Percentiles rank a stretch among this genome's conserved stretches.
Conservation (phyloP, 306 rosid species). For the Cucurbita maxima region DNA sequence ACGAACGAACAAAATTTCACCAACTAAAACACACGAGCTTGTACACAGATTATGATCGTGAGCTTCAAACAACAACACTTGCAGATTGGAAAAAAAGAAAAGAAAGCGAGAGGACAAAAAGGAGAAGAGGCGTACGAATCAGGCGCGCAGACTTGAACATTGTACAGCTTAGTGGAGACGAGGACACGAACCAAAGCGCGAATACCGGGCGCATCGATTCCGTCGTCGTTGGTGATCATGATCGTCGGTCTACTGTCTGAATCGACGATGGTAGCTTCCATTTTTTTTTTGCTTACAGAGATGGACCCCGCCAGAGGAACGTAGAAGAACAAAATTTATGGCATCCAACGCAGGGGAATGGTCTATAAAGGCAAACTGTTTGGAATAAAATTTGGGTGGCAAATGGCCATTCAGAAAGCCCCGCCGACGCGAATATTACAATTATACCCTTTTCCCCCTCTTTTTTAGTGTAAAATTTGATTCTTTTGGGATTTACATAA, state of each 20-base stretch:
- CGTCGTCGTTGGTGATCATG: constrained; percentile 88
- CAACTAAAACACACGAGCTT: neutral
- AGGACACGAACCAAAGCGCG: constrained; percentile 62
- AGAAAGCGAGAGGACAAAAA: neutral
- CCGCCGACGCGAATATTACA: neutral
- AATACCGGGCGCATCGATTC: constrained; percentile 83
- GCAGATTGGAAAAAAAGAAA: neutral
- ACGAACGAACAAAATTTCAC: neutral
- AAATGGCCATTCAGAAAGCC: neutral
- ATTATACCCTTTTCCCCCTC: neutral
- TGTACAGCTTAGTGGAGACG: constrained; percentile 42
- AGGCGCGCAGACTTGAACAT: constrained; percentile 73
- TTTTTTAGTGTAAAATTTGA: too few relatives aligned
- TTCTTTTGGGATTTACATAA: too few relatives aligned
- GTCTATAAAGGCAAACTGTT: too few relatives aligned
- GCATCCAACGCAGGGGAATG: neutral
- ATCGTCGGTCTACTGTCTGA: constrained; percentile 26
- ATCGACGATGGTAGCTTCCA: constrained; percentile 21
- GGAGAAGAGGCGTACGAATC: constrained; percentile 39
- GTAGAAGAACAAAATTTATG: neutral
- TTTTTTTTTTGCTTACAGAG: constrained; percentile 4
- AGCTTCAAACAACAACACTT: neutral
- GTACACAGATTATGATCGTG: neutral
- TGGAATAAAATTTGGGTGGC: neutral
- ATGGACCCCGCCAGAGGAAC: neutral